Evolutionary conservation across 371 early-diverging fungal species (phyloP).

Genomic region (Mortierella sp.): DNA sequence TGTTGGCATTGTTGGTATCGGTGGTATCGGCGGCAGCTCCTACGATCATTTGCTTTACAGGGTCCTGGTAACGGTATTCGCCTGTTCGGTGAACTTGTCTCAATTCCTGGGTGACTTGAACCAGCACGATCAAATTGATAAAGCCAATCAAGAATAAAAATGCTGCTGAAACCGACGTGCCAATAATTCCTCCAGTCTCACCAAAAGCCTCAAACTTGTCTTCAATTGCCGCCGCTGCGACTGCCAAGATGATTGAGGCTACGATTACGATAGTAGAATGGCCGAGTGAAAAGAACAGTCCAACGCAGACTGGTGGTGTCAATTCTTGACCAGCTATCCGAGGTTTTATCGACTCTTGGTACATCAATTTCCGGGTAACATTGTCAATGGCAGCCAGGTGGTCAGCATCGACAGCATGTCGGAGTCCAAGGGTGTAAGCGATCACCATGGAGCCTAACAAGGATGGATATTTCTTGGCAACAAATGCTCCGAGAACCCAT

Average conservation of each 20-base stretch:
- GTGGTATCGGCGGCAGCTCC: background rate
- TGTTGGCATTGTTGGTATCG: constrained; percentile 7
- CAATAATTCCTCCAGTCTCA: constrained; percentile 67
- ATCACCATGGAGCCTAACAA: constrained; percentile 65
- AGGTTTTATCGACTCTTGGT: constrained; percentile 27
- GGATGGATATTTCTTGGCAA: constrained; percentile 59
- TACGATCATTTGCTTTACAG: constrained; percentile 58
- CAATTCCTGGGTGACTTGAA: constrained; percentile 59
- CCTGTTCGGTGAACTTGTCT: constrained; percentile 59
- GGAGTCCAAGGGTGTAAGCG: constrained; percentile 75
- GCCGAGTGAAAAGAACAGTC: constrained; percentile 76
- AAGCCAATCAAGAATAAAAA: constrained; percentile 72
- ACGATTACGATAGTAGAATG: constrained; percentile 77
- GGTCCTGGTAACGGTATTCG: constrained; percentile 62
- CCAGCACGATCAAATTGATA: constrained; percentile 65
- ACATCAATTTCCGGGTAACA: constrained; percentile 73
- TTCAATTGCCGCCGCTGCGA: constrained; percentile 64
- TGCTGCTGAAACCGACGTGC: constrained; percentile 67
- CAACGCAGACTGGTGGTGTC: constrained; percentile 67
- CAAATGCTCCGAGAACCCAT: constrained; percentile 60
- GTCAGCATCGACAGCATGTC: constrained; percentile 82
- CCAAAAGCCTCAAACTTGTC: constrained; percentile 63
- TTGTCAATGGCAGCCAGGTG: constrained; percentile 84
- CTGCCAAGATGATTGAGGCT: constrained; percentile 66
- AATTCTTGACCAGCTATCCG: background rate